Percentiles rank a stretch among this genome's conserved stretches.
phyloP scores from a whole-genome alignment of 2,329 filamentous ascomycete species.

The Biscogniauxia sp. region DNA sequence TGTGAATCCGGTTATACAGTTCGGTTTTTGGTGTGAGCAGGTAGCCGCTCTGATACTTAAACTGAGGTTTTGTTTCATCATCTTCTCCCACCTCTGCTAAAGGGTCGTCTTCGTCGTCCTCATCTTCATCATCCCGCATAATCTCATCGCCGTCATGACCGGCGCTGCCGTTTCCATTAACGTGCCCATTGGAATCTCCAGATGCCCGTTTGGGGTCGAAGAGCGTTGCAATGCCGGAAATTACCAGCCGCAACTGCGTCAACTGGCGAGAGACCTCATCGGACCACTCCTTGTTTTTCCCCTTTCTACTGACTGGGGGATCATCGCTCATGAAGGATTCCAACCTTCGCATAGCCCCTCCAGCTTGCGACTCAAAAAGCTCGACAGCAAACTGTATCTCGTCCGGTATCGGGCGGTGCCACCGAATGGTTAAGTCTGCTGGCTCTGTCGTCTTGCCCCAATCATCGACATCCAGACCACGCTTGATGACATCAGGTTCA shows the following conservation, averaged over 20 bases:
- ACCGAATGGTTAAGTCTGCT: constrained; percentile 76
- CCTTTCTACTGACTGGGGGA: constrained; percentile 81
- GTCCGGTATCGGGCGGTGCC: constrained; percentile 78
- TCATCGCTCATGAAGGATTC: constrained; percentile 77
- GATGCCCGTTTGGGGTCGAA: constrained; percentile 79
- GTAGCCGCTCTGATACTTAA: constrained; percentile 87
- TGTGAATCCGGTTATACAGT: constrained; percentile 74
- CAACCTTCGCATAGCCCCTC: constrained; percentile 71
- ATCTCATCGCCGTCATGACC: constrained; percentile 46
- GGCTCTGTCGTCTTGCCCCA: constrained; percentile 82
- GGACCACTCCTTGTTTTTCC: constrained; percentile 98
- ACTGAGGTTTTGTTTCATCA: constrained; percentile 80
- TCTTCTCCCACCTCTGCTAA: constrained; percentile 69
- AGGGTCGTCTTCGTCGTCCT: constrained; percentile 53
- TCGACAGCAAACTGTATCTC: constrained; percentile 89
- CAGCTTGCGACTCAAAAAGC: constrained; percentile 81
- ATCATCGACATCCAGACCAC: constrained; percentile 71
- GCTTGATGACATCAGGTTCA: constrained; percentile 69
- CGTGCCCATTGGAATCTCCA: constrained; percentile 40
- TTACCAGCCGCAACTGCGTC: constrained; percentile 80
- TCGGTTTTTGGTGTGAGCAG: constrained; percentile 60
- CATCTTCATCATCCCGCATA: constrained; percentile 56
- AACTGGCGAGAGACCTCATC: constrained; percentile 92
- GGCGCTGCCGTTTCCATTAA: constrained; percentile 38
- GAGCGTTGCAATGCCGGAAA: constrained; percentile 84